Evolutionary conservation across 2,329 filamentous ascomycete species (phyloP), one percentile per base, ranked within the genome.

Genomic region (Colletotrichum eleusines): DNA sequence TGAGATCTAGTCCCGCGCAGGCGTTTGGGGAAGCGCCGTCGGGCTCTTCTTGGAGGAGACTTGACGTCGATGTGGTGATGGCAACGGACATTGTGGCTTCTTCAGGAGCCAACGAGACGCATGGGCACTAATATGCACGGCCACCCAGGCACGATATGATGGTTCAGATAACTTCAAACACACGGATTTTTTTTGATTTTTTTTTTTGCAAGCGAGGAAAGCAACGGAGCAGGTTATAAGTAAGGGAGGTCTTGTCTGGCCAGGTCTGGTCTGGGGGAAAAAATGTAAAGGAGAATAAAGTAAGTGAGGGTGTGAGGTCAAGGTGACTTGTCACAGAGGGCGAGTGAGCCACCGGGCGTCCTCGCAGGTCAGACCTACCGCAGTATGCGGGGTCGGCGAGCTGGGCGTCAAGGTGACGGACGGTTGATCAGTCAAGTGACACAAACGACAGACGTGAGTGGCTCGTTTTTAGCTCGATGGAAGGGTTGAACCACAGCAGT

Each of bases 1-100:
- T 82, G 71, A 84, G 75, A n/a, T 78, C 76, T 20, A 79, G 42
- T 44, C 73, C 74, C 63, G 57, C 40, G 48, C 69, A 72, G 31
- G 66, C 69, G 42, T 60, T 18, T 18, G 46, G 42, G 14, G 59
- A 38, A 42, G 58, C 18, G 54, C 74, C 68, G 63, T 73, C 66
- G n/a, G 63, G 55, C 28, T 69, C 54, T 65, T 71, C 50, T 51
- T 69, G 61, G 62, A 69, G 57, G 54, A 57, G 63, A 18, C 58
- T 48, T 38, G 64, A 58, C 23, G 70, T 48, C 35, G 72, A 54
- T 40, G 59, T 71, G 48, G 71, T 66, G 72, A 62, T 63, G 54
- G 71, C 59, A 54, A 73, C 59, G 31, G 72, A 73, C 72, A 73
- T 73, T 62, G 59, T 42, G 62, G 28, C 51, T 51, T 42, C 6